Evolutionary conservation across 2,329 filamentous ascomycete genomes (phyloP).

Genomic region (Xylariaceae sp.): DNA sequence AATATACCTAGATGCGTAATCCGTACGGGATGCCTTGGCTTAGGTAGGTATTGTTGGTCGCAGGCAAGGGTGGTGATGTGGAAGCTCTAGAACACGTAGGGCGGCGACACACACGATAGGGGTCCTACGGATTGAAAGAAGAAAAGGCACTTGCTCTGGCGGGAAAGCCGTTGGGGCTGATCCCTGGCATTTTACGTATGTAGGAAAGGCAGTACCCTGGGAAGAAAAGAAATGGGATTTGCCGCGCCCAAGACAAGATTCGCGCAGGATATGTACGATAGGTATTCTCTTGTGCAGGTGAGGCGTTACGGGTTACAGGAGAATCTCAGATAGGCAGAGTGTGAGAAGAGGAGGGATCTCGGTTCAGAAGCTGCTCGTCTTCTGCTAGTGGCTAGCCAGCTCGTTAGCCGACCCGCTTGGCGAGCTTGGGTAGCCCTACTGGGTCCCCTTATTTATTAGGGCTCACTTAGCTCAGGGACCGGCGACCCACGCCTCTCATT

Average conservation of each 20-base stretch:
- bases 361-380: background rate
- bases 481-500: background rate
- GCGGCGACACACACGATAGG: no score
- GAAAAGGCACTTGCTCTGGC: background rate
- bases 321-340: background rate
- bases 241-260: background rate
- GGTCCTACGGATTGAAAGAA: background rate
- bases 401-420: background rate
- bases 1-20: no score
- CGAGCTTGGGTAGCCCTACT: background rate
- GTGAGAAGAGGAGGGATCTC: background rate
- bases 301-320: background rate
- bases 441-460: background rate
- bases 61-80: background rate
- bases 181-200: background rate
- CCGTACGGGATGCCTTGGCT: no score
- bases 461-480: background rate
- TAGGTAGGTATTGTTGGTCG: no score
- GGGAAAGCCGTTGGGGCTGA: background rate
- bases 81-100: background rate
- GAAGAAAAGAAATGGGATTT: background rate
- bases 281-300: background rate
- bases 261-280: background rate
- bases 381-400: background rate
- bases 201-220: background rate